These are phyloP conservation scores for Capronia americana DNA, from an alignment of 2,329 filamentous ascomycete genomes.

Conservation along the genomic window DNA sequence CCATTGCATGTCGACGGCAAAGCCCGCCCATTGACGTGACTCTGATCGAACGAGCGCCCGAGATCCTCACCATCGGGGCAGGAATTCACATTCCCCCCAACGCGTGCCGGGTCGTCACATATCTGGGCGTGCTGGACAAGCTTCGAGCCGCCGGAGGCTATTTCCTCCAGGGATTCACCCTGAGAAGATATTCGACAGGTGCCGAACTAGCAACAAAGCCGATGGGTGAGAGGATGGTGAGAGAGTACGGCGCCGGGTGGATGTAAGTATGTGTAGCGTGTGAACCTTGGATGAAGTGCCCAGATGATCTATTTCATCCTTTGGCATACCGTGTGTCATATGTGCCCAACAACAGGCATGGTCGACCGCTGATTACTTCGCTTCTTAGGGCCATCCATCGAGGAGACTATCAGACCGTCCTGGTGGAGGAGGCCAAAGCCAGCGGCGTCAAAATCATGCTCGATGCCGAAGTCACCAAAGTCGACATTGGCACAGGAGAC, in stretches of 20 bases:
- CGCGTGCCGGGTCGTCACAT: constrained; percentile 35
- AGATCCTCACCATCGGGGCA: constrained; percentile 39
- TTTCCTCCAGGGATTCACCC: constrained; percentile 22
- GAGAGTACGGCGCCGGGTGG: constrained; percentile 41
- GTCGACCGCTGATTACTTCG: neutral
- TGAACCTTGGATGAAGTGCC: too few relatives aligned
- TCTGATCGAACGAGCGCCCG: constrained; percentile 38
- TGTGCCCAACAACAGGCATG: neutral
- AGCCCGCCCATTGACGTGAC: constrained; percentile 35
- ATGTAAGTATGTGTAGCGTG: constrained; percentile 32
- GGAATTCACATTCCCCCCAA: constrained; percentile 45
- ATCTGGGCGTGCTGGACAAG: constrained; percentile 33
- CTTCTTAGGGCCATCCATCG: constrained; percentile 40
- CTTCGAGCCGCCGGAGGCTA: constrained; percentile 34
- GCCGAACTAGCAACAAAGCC: constrained; percentile 36
- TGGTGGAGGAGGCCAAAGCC: constrained; percentile 28
- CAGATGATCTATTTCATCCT: too few relatives aligned
- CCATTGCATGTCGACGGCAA: constrained; percentile 40
- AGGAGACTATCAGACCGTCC: constrained; percentile 39
- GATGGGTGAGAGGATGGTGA: constrained; percentile 35
- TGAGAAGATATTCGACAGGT: constrained; percentile 38
- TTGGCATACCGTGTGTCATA: neutral
- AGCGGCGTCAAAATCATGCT: constrained; percentile 15
- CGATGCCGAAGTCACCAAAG: constrained; percentile 16
- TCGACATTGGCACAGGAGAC: constrained; percentile 2